A percentile compares a stretch with the other conserved stretches of the same genome.
Conservation (phyloP, 768 basidiomycete genomes). For the Lactarius indigo region DNA sequence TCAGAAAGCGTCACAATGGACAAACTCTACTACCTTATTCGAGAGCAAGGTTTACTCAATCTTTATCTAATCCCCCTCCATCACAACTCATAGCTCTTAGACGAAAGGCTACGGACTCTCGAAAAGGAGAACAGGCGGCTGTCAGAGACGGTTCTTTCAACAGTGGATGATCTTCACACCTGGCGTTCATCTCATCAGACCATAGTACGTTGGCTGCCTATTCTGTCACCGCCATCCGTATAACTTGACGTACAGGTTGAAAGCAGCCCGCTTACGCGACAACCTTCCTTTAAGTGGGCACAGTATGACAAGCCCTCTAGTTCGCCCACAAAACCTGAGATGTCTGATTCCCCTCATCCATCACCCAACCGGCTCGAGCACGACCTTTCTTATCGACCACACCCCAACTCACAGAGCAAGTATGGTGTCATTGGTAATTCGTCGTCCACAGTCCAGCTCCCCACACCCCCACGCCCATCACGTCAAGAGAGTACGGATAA, state of each 20-base stretch:
- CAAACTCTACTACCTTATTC: constrained; percentile 60
- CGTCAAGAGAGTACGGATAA: constrained; percentile 69
- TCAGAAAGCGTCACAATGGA: constrained; percentile 57
- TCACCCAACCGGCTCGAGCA: constrained; percentile 80
- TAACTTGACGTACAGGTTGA: constrained; percentile 30
- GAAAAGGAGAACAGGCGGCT: constrained; percentile 79
- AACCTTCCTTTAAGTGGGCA: constrained; percentile 89
- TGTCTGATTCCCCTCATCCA: constrained; percentile 68
- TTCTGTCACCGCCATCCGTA: constrained; percentile 29
- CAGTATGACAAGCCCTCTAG: constrained; percentile 70
- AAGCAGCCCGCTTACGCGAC: constrained; percentile 53
- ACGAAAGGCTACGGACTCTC: constrained; percentile 59
- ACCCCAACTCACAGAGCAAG: constrained; percentile 15
- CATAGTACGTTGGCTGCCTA: constrained; percentile 28
- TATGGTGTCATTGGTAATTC: constrained; percentile 9
- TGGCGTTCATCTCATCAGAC: constrained; percentile 32
- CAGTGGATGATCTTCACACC: constrained; percentile 61
- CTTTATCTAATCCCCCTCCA: not conserved
- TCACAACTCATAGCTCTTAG: constrained; percentile 37
- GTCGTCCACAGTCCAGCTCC: constrained; percentile 12
- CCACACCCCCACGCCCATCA: constrained; percentile 42
- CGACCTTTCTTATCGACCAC: constrained; percentile 39
- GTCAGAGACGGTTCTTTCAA: constrained; percentile 54
- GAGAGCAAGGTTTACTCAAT: constrained; percentile 62
- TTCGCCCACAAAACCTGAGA: constrained; percentile 76